phyloP scores from a whole-genome alignment of 768 basidiomycete genomes.

The Rhizopogon vesiculosus region DNA sequence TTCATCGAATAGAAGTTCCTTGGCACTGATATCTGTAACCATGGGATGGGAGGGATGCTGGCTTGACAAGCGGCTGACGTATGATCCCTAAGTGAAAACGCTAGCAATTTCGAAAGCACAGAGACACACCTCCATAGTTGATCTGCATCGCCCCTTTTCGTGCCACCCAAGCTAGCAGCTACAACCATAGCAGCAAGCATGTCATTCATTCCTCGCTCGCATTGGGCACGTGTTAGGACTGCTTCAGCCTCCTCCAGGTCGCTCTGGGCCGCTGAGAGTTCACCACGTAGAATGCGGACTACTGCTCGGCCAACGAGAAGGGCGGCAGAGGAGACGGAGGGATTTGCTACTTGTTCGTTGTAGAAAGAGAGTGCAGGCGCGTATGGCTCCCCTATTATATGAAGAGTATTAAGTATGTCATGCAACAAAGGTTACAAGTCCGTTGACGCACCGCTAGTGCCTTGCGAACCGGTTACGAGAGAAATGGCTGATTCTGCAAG shows the following conservation, averaged over 20 bases:
- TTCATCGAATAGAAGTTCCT: conserved; percentile 61
- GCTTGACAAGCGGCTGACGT: conserved; percentile 35
- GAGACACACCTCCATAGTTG: conserved; percentile 62
- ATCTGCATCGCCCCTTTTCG: conserved; percentile 59
- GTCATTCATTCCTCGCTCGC: conserved; percentile 46
- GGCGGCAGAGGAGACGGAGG: conserved; percentile 68
- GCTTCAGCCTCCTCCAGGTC: conserved; percentile 66
- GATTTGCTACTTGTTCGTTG: conserved; percentile 80
- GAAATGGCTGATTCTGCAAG: conserved; percentile 83
- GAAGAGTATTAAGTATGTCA: neutral
- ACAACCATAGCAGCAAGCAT: conserved; percentile 65
- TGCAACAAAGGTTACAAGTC: conserved; percentile 14
- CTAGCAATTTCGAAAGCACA: neutral
- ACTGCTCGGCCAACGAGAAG: conserved; percentile 78
- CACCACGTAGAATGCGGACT: conserved; percentile 72
- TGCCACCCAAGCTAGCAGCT: conserved; percentile 52
- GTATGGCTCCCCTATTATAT: conserved; percentile 24
- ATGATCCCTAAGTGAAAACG: conserved; percentile 6
- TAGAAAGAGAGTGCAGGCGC: conserved; percentile 57
- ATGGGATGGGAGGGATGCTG: conserved; percentile 67
- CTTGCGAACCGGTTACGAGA: conserved; percentile 69
- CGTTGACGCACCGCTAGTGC: conserved; percentile 36
- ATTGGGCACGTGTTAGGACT: conserved; percentile 39
- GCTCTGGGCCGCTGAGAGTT: conserved; percentile 70
- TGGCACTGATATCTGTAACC: conserved; percentile 55